Percentiles rank a stretch among this genome's conserved stretches.
phyloP scores from a whole-genome alignment of 371 early-diverging fungal species.

The Mortierella sp. region DNA sequence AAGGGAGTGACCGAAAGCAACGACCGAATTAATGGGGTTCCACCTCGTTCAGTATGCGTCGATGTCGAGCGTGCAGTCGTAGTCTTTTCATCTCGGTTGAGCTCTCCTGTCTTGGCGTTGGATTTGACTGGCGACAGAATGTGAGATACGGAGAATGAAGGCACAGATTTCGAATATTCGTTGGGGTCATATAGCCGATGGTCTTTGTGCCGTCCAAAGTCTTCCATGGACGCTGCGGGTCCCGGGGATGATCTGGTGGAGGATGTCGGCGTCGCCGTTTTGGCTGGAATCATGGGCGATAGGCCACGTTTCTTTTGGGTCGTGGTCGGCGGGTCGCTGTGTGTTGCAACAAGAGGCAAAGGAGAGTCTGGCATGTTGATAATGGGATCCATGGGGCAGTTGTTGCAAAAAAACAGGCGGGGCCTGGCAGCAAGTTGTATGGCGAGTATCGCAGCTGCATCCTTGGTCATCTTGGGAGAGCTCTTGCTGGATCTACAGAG shows the following conservation, averaged over 20 bases:
- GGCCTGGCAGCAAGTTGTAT: constrained; percentile 69
- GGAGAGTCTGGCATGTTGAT: constrained; percentile 45
- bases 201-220: constrained; percentile 20
- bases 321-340: not conserved
- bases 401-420: constrained; percentile 60
- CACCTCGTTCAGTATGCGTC: constrained; percentile 14
- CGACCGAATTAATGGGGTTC: constrained; percentile 61
- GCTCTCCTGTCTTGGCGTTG: not conserved
- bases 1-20: constrained; percentile 63
- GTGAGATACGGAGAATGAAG: constrained; percentile 22
- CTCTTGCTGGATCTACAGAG: constrained; percentile 62
- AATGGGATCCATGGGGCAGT: constrained; percentile 58
- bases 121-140: constrained; percentile 16
- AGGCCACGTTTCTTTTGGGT: constrained; percentile 5
- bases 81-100: not conserved
- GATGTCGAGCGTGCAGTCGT: constrained; percentile 2
- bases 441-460: constrained; percentile 70
- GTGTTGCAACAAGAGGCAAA: constrained; percentile 3
- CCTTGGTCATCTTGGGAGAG: constrained; percentile 58
- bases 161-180: constrained; percentile 41
- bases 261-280: not conserved
- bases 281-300: constrained; percentile 9
- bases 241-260: constrained; percentile 21
- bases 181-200: constrained; percentile 24
- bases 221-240: constrained; percentile 15